phyloP scores from a whole-genome alignment of 306 rosid genomes.

The Trifolium repens region DNA sequence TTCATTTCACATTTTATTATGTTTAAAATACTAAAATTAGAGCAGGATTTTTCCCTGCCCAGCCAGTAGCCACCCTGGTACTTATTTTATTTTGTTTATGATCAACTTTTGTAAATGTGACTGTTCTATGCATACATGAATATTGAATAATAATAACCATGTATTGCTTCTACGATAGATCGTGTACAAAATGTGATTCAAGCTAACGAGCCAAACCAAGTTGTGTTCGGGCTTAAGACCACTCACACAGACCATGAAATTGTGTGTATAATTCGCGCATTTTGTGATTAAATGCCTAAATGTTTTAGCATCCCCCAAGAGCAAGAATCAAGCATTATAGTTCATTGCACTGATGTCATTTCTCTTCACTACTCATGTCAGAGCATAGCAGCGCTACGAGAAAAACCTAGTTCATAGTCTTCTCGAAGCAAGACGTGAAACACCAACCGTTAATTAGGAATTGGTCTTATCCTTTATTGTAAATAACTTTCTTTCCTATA shows the following conservation, averaged over 20 bases:
- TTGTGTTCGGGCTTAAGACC: neutral
- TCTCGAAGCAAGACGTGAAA: too few relatives aligned
- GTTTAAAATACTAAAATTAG: constrained; percentile 1
- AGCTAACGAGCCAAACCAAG: neutral
- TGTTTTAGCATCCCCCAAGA: neutral
- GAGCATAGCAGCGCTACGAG: neutral
- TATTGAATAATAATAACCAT: too few relatives aligned
- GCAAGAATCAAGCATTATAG: neutral
- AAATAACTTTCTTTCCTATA: too few relatives aligned
- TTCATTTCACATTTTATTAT: constrained; percentile 7
- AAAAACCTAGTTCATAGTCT: too few relatives aligned
- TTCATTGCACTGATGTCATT: neutral
- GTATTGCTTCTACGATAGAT: neutral
- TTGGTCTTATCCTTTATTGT: too few relatives aligned
- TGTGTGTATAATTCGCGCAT: neutral
- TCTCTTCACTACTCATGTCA: neutral
- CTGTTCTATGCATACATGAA: neutral
- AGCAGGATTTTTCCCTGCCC: neutral
- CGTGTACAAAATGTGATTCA: neutral
- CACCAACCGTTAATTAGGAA: too few relatives aligned
- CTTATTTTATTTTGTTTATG: neutral
- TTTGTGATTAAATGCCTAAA: neutral
- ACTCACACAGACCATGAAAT: neutral
- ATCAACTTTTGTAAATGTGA: neutral
- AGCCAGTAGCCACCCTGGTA: neutral